These are phyloP conservation scores for Fraxinus sp. DNA, from an alignment of 305 asterid species.

Conservation along the genomic window DNA sequence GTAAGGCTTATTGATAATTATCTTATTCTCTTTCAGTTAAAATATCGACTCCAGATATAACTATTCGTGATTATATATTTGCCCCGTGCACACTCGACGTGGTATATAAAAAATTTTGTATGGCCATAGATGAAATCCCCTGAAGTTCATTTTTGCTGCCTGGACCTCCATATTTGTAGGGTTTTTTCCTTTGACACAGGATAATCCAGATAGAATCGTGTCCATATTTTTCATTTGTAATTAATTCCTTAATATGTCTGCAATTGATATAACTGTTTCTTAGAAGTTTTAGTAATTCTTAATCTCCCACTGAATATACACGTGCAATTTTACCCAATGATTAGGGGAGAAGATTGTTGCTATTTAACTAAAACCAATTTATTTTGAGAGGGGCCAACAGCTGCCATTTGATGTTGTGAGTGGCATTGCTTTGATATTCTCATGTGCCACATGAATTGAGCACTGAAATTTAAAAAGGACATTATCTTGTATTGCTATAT, in stretches of 20 bases:
- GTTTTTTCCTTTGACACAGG: background rate
- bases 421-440: background rate
- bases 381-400: background rate
- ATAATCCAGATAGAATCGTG: background rate
- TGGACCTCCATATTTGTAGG: background rate
- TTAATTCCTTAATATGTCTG: background rate
- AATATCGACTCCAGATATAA: constrained; percentile 7
- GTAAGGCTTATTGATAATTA: constrained; percentile 42
- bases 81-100: background rate
- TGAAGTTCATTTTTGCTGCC: background rate
- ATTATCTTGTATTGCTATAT: background rate
- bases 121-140: background rate
- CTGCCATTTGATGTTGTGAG: background rate
- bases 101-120: background rate
- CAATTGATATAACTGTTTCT: background rate
- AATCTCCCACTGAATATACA: background rate
- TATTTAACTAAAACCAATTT: background rate
- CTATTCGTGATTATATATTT: background rate
- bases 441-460: background rate
- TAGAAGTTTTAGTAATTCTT: background rate
- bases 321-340: background rate
- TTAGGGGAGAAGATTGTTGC: background rate
- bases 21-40: constrained; percentile 6
- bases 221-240: background rate
- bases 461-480: background rate